Evolutionary conservation across 352 stramenopile species (phyloP).

Genomic region (Phytophthora pini): DNA sequence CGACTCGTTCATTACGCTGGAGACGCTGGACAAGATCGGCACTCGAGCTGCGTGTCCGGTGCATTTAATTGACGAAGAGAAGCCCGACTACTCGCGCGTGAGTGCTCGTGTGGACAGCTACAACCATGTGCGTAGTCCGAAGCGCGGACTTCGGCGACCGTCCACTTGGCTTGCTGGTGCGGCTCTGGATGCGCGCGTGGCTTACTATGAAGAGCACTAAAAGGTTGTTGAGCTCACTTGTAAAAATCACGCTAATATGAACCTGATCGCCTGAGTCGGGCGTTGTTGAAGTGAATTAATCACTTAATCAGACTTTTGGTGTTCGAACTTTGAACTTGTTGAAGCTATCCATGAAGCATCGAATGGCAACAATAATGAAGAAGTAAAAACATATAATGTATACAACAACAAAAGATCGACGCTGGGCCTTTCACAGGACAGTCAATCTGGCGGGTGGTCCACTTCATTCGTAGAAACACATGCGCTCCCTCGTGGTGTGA

Average conservation of each 20-base stretch:
- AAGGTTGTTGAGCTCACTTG: neutral
- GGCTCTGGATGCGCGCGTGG: constrained; percentile 35
- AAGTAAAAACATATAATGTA: constrained; percentile 17
- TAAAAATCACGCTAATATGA: constrained; percentile 4
- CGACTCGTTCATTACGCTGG: constrained; percentile 64
- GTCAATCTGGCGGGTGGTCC: constrained; percentile 20
- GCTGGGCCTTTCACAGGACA: constrained; percentile 15
- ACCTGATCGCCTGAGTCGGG: constrained; percentile 22
- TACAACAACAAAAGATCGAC: constrained; percentile 32
- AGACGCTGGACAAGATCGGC: constrained; percentile 80
- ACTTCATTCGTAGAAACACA: constrained; percentile 36
- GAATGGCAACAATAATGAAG: no score
- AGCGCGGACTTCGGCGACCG: constrained; percentile 52
- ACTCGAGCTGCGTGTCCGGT: constrained; percentile 74
- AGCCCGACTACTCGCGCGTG: constrained; percentile 63
- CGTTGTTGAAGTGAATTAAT: constrained; percentile 16
- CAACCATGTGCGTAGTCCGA: constrained; percentile 59
- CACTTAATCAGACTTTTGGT: constrained; percentile 2
- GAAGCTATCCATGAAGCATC: neutral
- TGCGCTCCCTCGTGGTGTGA: constrained; percentile 22
- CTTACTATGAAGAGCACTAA: constrained; percentile 31
- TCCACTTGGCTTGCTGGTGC: constrained; percentile 59
- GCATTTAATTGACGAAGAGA: constrained; percentile 64
- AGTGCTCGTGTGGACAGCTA: constrained; percentile 64
- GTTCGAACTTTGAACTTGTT: neutral